Evolutionary conservation across 169 alveolate species (phyloP), one percentile per base, ranked within the genome.

Genomic region (Eimeria praecox): DNA sequence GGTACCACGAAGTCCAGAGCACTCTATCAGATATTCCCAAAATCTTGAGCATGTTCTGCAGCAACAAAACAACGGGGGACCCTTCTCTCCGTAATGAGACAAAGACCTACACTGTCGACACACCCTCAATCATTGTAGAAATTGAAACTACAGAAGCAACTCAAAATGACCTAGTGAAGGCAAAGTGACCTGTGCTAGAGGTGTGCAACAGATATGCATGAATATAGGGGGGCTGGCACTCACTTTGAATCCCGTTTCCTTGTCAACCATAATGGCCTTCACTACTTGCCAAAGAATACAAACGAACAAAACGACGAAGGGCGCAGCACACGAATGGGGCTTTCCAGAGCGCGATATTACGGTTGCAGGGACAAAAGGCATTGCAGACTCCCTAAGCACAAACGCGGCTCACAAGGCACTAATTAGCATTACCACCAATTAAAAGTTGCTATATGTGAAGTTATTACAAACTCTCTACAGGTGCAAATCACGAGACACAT

Each of bases 231-330:
- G 14, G 42, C 27, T 66, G 16, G 18, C 3, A 33, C 92, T 40
- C 59, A 86, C 92, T 56, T 86, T 86, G 80, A 86, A 86, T 59
- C 92, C 92, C 22, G 92, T 86, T 59, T 86, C 92, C 62, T 86
- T 86, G 66, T 86, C 92, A 8, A 86, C 78, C 92, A 86, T 86
- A 38, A 86, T 86, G 9, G 92, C 92, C 59, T 86, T 86, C 80
- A 86, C 92, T 38, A 59, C 92, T 86, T 86, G 92, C 92, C 92
- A 86, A 56, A 86, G 92, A 54, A 86, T 86, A 80, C 92, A 86
- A 10, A 86, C 78, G 38, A 86, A 59, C 40, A 86, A 59, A 14
- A 86, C 78, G 46, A 86, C 92, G 78, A 86, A 86, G 10, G 92
- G 92, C 24, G 92, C 92, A 56, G 80, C 38, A 71, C 92, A 86